Evolutionary conservation across 805 yeast species (phyloP).

Genomic region (Wickerhamomyces sydowiorum): DNA sequence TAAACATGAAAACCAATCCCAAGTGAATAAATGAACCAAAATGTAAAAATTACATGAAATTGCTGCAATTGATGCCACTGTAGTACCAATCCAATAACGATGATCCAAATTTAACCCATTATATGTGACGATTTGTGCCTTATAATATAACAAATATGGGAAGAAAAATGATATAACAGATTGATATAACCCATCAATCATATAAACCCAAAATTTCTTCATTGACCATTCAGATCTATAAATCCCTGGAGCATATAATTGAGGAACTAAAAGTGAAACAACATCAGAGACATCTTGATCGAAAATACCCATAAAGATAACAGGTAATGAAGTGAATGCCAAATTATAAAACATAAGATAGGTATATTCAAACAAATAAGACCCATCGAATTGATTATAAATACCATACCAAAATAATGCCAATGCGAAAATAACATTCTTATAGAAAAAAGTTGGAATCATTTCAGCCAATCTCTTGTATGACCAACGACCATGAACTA

Average conservation of each 20-base stretch:
- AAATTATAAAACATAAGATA: conserved; percentile 75
- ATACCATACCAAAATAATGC: conserved; percentile 80
- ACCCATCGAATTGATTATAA: conserved; percentile 69
- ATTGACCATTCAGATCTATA: conserved; percentile 66
- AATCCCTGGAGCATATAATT: conserved; percentile 69
- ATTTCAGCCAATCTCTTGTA: conserved; percentile 76
- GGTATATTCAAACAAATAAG: conserved; percentile 74
- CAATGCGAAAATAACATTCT: conserved; percentile 69
- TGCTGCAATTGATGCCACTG: conserved; percentile 62
- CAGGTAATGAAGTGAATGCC: conserved; percentile 80
- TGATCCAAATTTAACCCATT: conserved; percentile 63
- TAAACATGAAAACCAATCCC: conserved; percentile 72
- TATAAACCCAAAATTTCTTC: conserved; percentile 63
- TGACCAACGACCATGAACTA: conserved; percentile 86
- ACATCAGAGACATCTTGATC: conserved; percentile 77
- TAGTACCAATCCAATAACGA: conserved; percentile 65
- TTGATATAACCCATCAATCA: conserved; percentile 75
- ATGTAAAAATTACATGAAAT: conserved; percentile 63
- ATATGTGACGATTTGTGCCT: conserved; percentile 36
- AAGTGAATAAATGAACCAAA: conserved; percentile 61
- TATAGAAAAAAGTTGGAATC: conserved; percentile 78
- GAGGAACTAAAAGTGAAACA: conserved; percentile 68
- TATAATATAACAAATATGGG: conserved; percentile 53
- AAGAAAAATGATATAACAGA: conserved; percentile 67
- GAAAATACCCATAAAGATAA: conserved; percentile 69